Evolutionary conservation across 352 stramenopile species (phyloP).

Genomic region (Pythium folliculosum): DNA sequence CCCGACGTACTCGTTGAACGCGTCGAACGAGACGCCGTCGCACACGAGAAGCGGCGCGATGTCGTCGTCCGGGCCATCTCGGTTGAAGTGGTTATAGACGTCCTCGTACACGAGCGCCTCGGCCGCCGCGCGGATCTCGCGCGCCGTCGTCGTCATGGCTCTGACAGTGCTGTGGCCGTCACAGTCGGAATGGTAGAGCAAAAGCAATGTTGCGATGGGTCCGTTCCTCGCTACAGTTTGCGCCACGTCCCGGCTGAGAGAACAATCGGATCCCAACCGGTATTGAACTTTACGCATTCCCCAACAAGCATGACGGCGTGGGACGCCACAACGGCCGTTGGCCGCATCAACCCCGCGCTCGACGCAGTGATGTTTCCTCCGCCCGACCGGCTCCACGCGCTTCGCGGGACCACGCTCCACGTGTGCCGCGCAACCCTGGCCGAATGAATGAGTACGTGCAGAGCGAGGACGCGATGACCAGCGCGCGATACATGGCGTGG

Average conservation of each 20-base stretch:
- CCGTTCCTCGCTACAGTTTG: no score
- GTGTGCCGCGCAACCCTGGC: not conserved
- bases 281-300: no score
- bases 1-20: constrained; percentile 31
- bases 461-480: not conserved
- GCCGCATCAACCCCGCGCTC: no score
- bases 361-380: no score
- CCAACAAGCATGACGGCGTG: no score
- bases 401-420: not conserved
- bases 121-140: constrained; percentile 12
- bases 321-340: no score
- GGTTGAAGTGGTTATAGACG: not conserved
- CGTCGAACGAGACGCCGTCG: constrained; percentile 28
- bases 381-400: no score
- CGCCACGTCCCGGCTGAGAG: no score
- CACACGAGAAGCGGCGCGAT: constrained; percentile 32
- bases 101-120: constrained; percentile 2
- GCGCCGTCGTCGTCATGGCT: constrained; percentile 18
- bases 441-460: not conserved
- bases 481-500: not conserved
- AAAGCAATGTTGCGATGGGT: no score
- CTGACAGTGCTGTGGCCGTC: no score
- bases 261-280: no score
- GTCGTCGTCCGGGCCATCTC: constrained; percentile 17
- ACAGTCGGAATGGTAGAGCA: no score